phyloP scores from a whole-genome alignment of 2,329 filamentous ascomycete species.

The Fusarium longipes region DNA sequence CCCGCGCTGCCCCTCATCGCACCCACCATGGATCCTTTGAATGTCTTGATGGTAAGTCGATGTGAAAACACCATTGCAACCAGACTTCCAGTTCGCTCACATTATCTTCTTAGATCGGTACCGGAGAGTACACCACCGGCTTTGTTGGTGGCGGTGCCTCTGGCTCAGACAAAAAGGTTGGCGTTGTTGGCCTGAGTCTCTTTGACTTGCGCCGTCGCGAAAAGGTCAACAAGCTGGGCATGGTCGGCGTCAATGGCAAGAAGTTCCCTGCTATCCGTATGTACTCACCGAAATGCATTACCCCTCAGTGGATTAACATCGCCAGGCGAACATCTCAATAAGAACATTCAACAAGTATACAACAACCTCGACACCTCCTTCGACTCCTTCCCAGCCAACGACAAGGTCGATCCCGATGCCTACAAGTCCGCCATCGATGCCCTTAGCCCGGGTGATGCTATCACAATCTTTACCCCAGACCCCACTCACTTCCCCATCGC shows the following conservation, averaged over 20 bases:
- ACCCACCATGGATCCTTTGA: slow-evolving; percentile 66
- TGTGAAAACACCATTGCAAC: not conserved
- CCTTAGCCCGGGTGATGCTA: slow-evolving; percentile 83
- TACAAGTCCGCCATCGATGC: slow-evolving; percentile 92
- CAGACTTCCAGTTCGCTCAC: slow-evolving; percentile 5
- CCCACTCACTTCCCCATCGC: slow-evolving; percentile 94
- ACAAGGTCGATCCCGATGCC: slow-evolving; percentile 77
- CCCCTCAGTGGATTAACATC: slow-evolving; percentile 16
- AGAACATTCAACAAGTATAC: slow-evolving; percentile 89
- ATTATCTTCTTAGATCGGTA: slow-evolving; percentile 73
- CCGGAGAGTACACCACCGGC: slow-evolving; percentile 96
- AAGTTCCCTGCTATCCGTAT: slow-evolving; percentile 93
- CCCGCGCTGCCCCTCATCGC: slow-evolving; percentile 33
- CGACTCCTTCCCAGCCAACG: slow-evolving; percentile 81
- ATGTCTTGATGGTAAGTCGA: slow-evolving; percentile 72
- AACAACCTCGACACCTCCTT: slow-evolving; percentile 90
- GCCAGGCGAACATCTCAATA: slow-evolving; percentile 80
- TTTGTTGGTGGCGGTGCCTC: slow-evolving; percentile 88
- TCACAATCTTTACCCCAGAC: slow-evolving; percentile 96
- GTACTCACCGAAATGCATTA: slow-evolving; percentile 47
- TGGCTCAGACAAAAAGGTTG: slow-evolving; percentile 94
- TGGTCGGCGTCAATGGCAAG: slow-evolving; percentile 88
- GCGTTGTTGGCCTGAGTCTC: slow-evolving; percentile 88
- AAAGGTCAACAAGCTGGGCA: slow-evolving; percentile 85
- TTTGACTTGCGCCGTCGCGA: slow-evolving; percentile 90